Evolutionary conservation across 805 yeast species (phyloP).

Genomic region (Zygosaccharomyces pseudorouxii): DNA sequence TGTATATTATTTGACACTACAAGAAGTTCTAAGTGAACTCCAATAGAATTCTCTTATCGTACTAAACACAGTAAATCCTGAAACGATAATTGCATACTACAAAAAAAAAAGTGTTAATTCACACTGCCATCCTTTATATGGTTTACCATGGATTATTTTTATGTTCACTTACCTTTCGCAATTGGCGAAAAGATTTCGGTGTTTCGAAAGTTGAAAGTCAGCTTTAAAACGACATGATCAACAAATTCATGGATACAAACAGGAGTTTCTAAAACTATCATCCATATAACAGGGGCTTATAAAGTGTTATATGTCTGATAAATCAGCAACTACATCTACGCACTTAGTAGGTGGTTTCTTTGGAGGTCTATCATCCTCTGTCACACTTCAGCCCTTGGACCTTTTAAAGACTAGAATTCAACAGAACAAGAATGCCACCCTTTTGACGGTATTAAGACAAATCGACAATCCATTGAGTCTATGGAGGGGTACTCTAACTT

Average conservation of each 20-base stretch:
- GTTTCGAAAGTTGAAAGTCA: neutral
- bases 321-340: constrained; percentile 20
- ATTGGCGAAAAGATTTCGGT: neutral
- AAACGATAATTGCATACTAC: neutral
- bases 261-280: neutral
- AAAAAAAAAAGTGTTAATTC: neutral
- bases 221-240: neutral
- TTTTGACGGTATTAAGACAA: constrained; percentile 36
- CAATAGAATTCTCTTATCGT: neutral
- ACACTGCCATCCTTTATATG: neutral
- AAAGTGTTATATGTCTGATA: constrained; percentile 9
- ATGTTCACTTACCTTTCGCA: neutral
- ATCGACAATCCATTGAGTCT: constrained; percentile 43
- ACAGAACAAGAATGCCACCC: constrained; percentile 41
- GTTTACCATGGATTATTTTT: neutral
- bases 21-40: neutral
- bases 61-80: neutral
- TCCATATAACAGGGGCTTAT: neutral
- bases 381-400: constrained; percentile 83
- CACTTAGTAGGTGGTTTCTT: constrained; percentile 77
- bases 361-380: constrained; percentile 80
- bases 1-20: neutral
- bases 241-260: neutral
- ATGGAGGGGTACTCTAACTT: constrained; percentile 94
- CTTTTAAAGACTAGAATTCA: constrained; percentile 83